phyloP scores from a whole-genome alignment of 441 rosid genomes.

The Jatropha multifida region DNA sequence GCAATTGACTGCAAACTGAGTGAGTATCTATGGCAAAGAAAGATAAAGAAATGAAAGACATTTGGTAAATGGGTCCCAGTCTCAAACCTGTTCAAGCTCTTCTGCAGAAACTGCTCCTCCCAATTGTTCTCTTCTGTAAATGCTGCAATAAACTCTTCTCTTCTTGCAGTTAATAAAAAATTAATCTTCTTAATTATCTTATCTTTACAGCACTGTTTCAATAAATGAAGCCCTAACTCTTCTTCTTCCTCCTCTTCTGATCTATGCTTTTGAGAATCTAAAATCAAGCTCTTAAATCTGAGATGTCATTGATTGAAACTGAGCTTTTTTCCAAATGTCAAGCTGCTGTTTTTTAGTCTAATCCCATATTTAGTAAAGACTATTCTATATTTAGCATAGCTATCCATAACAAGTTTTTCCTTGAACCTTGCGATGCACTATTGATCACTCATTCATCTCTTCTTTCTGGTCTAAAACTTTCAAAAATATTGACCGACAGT shows the following conservation, averaged over 20 bases:
- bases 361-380: not conserved
- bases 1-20: not conserved
- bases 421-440: not conserved
- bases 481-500: not conserved
- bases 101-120: conserved; percentile 2
- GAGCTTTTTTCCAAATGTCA: not conserved
- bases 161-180: too few species aligned
- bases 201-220: not conserved
- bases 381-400: not conserved
- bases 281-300: not conserved
- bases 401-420: not conserved
- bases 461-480: not conserved
- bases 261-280: not conserved
- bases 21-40: not conserved
- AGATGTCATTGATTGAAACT: not conserved
- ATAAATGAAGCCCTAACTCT: too few species aligned
- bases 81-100: conserved; percentile 1
- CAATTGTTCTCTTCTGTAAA: not conserved
- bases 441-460: conserved; percentile 9
- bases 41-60: too few species aligned
- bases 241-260: not conserved
- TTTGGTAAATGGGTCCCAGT: not conserved
- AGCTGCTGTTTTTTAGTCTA: not conserved
- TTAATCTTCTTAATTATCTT: not conserved
- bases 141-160: not conserved